These are phyloP conservation scores for Oryza longistaminata DNA, from an alignment of 176 grass and related monocot species.

Conservation along the genomic window DNA sequence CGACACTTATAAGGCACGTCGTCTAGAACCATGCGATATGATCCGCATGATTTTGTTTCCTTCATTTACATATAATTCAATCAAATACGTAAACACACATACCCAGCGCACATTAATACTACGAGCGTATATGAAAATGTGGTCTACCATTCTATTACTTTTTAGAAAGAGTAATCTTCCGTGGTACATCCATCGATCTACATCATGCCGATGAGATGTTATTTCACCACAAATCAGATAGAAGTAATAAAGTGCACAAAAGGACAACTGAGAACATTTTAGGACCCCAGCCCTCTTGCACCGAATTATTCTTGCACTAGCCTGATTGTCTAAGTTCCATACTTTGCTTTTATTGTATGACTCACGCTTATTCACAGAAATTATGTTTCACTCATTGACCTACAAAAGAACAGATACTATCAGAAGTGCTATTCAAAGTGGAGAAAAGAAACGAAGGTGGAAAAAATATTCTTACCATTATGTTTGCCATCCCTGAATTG, in stretches of 20 bases:
- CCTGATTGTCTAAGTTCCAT: background rate
- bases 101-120: too few species aligned
- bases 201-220: constrained; percentile 22
- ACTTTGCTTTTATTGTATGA: background rate
- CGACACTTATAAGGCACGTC: too few species aligned
- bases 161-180: background rate
- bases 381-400: constrained; percentile 31
- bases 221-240: constrained; percentile 24
- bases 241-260: constrained; percentile 11
- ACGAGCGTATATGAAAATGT: too few species aligned
- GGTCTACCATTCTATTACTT: background rate
- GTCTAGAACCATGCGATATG: too few species aligned
- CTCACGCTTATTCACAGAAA: constrained; percentile 37
- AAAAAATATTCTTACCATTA: constrained; percentile 46
- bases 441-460: too few species aligned
- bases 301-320: background rate
- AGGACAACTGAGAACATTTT: constrained; percentile 1
- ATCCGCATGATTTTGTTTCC: too few species aligned
- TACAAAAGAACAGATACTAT: constrained; percentile 9
- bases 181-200: constrained; percentile 9
- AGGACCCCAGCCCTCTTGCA: constrained; percentile 13
- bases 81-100: too few species aligned
- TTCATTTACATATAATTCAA: too few species aligned
- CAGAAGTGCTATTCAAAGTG: background rate
- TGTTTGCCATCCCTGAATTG: constrained; percentile 94